These are phyloP conservation scores for Suhomyces kunorum DNA, from an alignment of 1,139 yeast species.

Conservation along the genomic window DNA sequence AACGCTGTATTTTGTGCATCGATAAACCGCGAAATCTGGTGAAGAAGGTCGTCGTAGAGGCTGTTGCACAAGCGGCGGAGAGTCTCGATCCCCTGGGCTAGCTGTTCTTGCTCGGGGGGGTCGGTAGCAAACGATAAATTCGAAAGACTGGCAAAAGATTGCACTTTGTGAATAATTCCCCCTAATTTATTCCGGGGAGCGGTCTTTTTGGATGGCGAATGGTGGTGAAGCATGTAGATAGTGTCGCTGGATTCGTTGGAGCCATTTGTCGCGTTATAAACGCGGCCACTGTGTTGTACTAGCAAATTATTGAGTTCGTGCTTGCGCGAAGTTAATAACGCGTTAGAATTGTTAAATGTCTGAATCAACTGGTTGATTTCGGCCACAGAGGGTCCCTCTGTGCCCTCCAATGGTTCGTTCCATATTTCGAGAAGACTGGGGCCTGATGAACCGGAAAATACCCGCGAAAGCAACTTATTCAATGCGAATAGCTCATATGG, in stretches of 20 bases:
- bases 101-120: constrained; percentile 33
- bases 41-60: constrained; percentile 34
- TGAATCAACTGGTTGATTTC: constrained; percentile 36
- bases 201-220: neutral
- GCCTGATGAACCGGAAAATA: constrained; percentile 1
- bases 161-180: constrained; percentile 41
- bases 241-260: constrained; percentile 19
- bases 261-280: constrained; percentile 28
- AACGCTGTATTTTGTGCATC: constrained; percentile 1
- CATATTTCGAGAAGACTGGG: neutral
- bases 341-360: constrained; percentile 42
- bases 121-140: constrained; percentile 16
- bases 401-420: neutral
- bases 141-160: constrained; percentile 43
- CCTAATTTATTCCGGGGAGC: constrained; percentile 19
- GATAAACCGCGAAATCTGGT: constrained; percentile 20
- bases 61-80: constrained; percentile 29
- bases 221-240: constrained; percentile 1
- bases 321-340: constrained; percentile 36
- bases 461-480: constrained; percentile 11
- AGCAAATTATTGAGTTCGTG: constrained; percentile 31
- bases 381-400: constrained; percentile 13
- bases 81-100: constrained; percentile 39
- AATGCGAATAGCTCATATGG: constrained; percentile 35
- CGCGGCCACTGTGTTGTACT: constrained; percentile 28